Evolutionary conservation across 2,329 filamentous ascomycete species (phyloP), one percentile per base, ranked within the genome.

Genomic region (Diaporthe citrichinensis): DNA sequence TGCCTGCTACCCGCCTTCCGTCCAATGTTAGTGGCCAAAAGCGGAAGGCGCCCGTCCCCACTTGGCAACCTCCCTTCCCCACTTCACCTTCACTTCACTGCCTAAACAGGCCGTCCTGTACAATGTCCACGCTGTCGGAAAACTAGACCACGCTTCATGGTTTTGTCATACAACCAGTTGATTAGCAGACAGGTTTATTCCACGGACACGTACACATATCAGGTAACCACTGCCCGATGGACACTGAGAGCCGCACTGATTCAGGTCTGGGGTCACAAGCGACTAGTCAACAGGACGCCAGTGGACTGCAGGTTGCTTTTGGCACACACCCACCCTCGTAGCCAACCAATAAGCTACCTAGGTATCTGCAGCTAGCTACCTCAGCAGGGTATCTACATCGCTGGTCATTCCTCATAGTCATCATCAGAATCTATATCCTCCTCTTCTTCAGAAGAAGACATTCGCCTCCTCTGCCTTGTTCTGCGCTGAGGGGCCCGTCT

Each of bases 371-470:
- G 28, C 17, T n/a, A 36, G 41, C 49, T 49, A 39, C 41, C 53
- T 59, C 14, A 20, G 25, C 23, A 23, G 53, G 59, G 61, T 34
- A 57, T 31, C n/a, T 36, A 14, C 7, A 73, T 69, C 5, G 58
- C 23, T 76, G 51, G 9, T 77, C 76, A 75, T 67, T 44, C 76
- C 51, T 71, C 74, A 39, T 74, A 55, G 6, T 71, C 74, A 5
- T 74, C 77, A 12, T 79, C 77, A 25, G 74, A 76, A 10, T 73
- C 77, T 20, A 71, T 53, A 14, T 73, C 36, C 41, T 78, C 78
- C 3, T 78, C 79, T 2, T 79, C 80, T 1, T 80, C 80, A n/a
- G 78, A 76, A 14, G 76, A 76, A 31, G 76, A 71, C 3, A 73
- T 67, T 23, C 17, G 61, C 41, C 14, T 12, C 7, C 4, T 46